These are phyloP conservation scores for Leishmania martiniquensis DNA, from an alignment of 208 protist species.

Conservation along the genomic window DNA sequence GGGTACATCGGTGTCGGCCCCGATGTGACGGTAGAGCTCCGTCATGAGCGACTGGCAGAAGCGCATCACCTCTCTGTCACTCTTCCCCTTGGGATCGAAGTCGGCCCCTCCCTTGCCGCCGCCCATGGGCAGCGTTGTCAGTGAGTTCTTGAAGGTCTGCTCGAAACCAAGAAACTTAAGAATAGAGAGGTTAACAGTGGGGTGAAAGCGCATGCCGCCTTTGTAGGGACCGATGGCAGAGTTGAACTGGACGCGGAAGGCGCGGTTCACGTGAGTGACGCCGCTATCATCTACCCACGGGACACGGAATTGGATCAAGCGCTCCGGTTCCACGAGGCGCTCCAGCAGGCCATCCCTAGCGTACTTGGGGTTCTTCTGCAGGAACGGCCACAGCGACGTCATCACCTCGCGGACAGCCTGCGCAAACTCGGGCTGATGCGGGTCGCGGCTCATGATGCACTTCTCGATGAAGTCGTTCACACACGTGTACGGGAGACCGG, in stretches of 20 bases:
- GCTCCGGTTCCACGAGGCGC: slow-evolving; percentile 92
- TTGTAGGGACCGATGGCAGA: slow-evolving; percentile 95
- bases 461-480: slow-evolving; percentile 68
- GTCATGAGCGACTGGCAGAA: slow-evolving; percentile 94
- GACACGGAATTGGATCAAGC: slow-evolving; percentile 91
- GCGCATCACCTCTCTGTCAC: slow-evolving; percentile 92
- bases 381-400: slow-evolving; percentile 80
- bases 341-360: slow-evolving; percentile 61
- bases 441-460: slow-evolving; percentile 55
- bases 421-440: slow-evolving; percentile 87
- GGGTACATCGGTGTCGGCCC: slow-evolving; percentile 92
- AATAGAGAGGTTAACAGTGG: slow-evolving; percentile 89
- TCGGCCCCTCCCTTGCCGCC: slow-evolving; percentile 95
- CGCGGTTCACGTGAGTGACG: slow-evolving; percentile 87
- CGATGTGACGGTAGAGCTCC: slow-evolving; percentile 91
- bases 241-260: slow-evolving; percentile 95
- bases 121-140: slow-evolving; percentile 93
- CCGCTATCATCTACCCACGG: slow-evolving; percentile 93
- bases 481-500: slow-evolving; percentile 29
- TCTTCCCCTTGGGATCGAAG: slow-evolving; percentile 95
- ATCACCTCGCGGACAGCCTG: slow-evolving; percentile 92
- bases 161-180: slow-evolving; percentile 97
- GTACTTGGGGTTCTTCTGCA: slow-evolving; percentile 88
- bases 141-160: slow-evolving; percentile 96
- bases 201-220: slow-evolving; percentile 89